phyloP scores from a whole-genome alignment of 352 stramenopile genomes.

The Pythium insidiosum region DNA sequence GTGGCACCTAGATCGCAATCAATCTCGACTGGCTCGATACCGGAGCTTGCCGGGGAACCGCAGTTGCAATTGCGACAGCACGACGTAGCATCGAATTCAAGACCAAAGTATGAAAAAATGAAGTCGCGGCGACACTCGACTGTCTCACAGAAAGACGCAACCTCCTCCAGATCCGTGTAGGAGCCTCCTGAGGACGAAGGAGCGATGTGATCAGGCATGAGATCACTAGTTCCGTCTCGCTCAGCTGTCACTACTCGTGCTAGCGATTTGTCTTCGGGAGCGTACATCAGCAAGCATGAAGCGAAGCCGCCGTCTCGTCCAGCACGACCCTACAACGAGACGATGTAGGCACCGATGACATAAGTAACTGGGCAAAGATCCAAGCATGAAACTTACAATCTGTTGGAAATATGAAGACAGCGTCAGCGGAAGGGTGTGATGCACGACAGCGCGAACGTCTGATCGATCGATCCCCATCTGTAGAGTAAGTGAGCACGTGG shows the following conservation, averaged over 20 bases:
- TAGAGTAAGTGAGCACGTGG: too few relatives aligned
- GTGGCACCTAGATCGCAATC: too few relatives aligned
- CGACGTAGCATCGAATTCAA: conserved; percentile 21
- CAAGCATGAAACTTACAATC: conserved; percentile 35
- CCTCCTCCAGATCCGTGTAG: conserved; percentile 32
- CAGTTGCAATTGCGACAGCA: conserved; percentile 64
- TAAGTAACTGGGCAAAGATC: not conserved
- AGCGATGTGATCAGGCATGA: too few relatives aligned
- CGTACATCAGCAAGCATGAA: conserved; percentile 55
- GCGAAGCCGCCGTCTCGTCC: conserved; percentile 49
- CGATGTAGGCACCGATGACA: not conserved
- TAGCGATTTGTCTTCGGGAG: conserved; percentile 42
- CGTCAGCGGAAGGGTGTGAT: conserved; percentile 60
- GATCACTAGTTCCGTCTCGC: too few relatives aligned
- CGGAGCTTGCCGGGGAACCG: too few relatives aligned
- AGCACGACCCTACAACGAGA: conserved; percentile 35
- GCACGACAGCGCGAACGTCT: conserved; percentile 70
- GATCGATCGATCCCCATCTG: conserved; percentile 79
- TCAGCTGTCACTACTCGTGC: too few relatives aligned
- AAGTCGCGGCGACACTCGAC: conserved; percentile 46
- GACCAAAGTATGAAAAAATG: conserved; percentile 48
- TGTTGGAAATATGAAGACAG: conserved; percentile 68
- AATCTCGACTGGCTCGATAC: too few relatives aligned
- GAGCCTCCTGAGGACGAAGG: conserved; percentile 34
- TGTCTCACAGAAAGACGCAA: conserved; percentile 48